Base-by-base conservation (phyloP, 352 stramenopile genomes). In the Phytopythium oedochilum region DNA sequence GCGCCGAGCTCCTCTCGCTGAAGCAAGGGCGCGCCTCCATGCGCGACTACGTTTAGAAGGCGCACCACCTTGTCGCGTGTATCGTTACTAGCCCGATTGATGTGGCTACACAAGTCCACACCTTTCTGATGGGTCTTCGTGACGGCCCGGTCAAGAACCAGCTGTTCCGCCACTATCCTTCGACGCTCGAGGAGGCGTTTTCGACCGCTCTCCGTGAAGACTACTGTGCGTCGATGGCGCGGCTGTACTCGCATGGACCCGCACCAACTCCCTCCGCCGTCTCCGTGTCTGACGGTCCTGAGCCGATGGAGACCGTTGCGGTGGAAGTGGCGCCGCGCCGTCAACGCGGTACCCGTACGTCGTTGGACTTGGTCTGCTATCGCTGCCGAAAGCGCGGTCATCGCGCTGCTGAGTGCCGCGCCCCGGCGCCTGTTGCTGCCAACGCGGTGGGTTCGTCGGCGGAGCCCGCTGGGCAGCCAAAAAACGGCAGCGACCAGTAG, bases 111-210 rank as follows among this genome's bases (percentile, higher is more conserved):
- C 35, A 63, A 42, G 55, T 59, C 23, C 39, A 51, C 20, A 51
- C 57, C 36, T 67, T 63, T 15, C 14, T 63, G 10, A 52, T 59
- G 17, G 43, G 60, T 20, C 49, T 67, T 36, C 44, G 40, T 10
- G 49, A 67, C 15, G 32, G 48, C 14, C 52, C 57, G 49, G 56
- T 32, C 9, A 32, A 32, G 29, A 32, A 10, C 29, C 29, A 32
- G 29, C 9, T 32, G 29, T 9, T 32, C 29, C 29, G 29, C 9
- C 29, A 32, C 9, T 9, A 32, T 9, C 5, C 29, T 5, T 5
- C 5, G 29, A 32, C 29, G 29, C 29, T 32, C 5, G 29, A 9
- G 29, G 9, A 32, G 29, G 5, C 29, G 29, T 32, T 32, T 9
- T 32, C 29, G 5, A 9, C 9, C 29, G 29, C 29, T 10, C 29